phyloP scores from a whole-genome alignment of 192 early-diverging fungal genomes.

The Coemansia sp. region DNA sequence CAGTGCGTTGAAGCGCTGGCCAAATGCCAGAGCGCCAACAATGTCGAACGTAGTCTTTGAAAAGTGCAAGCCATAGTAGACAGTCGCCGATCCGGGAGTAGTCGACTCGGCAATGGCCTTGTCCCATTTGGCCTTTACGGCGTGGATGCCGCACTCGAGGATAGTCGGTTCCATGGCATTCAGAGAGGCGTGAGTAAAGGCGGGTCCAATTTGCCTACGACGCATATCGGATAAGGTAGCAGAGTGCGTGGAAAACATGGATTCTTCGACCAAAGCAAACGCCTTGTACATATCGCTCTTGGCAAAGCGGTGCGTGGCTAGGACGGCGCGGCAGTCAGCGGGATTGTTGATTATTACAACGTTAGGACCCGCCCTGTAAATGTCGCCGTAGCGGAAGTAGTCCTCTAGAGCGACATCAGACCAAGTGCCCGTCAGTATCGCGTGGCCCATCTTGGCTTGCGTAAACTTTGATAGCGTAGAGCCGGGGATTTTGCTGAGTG shows the following conservation, averaged over 20 bases:
- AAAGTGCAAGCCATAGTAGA: conserved; percentile 34
- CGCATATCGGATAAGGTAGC: conserved; percentile 17
- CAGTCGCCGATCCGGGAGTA: not conserved
- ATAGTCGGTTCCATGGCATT: conserved; percentile 36
- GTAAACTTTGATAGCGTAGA: conserved; percentile 7
- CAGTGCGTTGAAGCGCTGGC: conserved; percentile 37
- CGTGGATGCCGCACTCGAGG: conserved; percentile 25
- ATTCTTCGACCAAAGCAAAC: conserved; percentile 20
- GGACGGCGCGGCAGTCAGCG: conserved; percentile 19
- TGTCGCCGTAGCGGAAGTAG: no score
- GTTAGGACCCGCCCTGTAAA: conserved; percentile 27
- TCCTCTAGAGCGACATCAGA: no score
- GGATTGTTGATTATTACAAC: conserved; percentile 30
- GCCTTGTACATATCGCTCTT: conserved; percentile 34
- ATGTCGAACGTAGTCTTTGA: conserved; percentile 29
- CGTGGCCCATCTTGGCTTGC: not conserved
- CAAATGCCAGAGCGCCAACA: conserved; percentile 32
- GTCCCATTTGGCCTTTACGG: conserved; percentile 38
- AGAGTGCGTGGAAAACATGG: conserved; percentile 28
- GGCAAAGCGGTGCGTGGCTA: conserved; percentile 23
- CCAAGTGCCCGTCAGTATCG: no score
- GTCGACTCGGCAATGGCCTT: not conserved
- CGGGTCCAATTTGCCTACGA: conserved; percentile 27
- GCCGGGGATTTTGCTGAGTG: conserved; percentile 26
- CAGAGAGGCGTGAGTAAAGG: conserved; percentile 26